Percentiles rank a stretch among this genome's conserved stretches.
Evolutionary conservation across 352 stramenopile genomes (phyloP).

Genomic region (Globisporangium takayamanum): DNA sequence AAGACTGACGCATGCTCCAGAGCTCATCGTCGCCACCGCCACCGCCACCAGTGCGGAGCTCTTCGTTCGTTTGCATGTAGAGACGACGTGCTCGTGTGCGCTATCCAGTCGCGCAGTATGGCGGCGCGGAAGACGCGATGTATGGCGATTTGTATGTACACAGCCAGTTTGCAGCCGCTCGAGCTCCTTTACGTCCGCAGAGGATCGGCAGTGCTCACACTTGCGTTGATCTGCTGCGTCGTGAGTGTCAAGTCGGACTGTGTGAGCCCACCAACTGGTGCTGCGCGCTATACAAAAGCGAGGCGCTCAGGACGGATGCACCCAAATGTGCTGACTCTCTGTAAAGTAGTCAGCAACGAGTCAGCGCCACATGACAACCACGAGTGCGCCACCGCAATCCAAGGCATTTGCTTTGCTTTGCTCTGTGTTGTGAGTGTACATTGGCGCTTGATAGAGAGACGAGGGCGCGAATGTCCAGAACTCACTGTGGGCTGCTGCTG

Average conservation of each 20-base stretch:
- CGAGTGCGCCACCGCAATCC: too few species aligned
- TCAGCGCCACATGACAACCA: too few species aligned
- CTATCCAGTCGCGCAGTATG: neutral
- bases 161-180: neutral
- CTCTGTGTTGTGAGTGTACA: too few species aligned
- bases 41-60: neutral
- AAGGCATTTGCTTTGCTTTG: too few species aligned
- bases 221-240: neutral
- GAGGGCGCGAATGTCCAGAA: too few species aligned
- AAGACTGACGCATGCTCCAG: neutral
- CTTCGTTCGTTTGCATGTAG: neutral
- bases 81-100: neutral
- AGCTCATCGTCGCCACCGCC: too few species aligned
- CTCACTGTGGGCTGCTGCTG: too few species aligned
- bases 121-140: neutral
- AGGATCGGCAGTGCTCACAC: neutral
- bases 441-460: too few species aligned
- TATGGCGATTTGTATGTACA: neutral
- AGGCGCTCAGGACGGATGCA: neutral
- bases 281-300: neutral
- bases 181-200: conserved; percentile 1
- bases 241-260: neutral
- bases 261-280: neutral
- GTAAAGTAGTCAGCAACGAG: too few species aligned
- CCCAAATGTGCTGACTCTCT: too few species aligned